A percentile compares a stretch with the other conserved stretches of the same genome.
Evolutionary conservation across 495 filamentous ascomycete genomes (phyloP).

Genomic region (Podospora comata): DNA sequence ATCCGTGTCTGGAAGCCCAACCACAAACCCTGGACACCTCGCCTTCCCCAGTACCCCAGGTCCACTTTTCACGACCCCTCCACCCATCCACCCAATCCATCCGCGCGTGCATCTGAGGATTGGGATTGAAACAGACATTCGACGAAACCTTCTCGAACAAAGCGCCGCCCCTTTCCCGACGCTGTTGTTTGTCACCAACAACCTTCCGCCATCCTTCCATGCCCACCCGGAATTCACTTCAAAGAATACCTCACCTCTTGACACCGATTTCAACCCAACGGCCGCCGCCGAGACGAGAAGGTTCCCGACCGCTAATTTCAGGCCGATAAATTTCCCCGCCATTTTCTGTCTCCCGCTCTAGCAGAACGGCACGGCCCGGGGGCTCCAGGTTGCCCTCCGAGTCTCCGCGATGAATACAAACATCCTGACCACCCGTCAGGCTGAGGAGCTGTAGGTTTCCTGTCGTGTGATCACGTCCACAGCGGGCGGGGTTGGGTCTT

Average conservation of each 20-base stretch:
- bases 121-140: constrained; percentile 4
- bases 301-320: constrained; percentile 9
- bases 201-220: background rate
- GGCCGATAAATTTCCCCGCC: constrained; percentile 13
- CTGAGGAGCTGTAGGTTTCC: constrained; percentile 76
- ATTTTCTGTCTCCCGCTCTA: constrained; percentile 15
- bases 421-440: constrained; percentile 74
- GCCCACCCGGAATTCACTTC: background rate
- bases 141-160: constrained; percentile 13
- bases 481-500: background rate
- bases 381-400: constrained; percentile 5
- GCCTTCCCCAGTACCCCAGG: background rate
- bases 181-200: background rate
- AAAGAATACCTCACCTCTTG: background rate
- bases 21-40: background rate
- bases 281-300: background rate
- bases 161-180: background rate
- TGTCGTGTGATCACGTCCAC: background rate
- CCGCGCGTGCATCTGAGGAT: constrained; percentile 11
- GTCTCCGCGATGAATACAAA: constrained; percentile 59
- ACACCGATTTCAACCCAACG: background rate
- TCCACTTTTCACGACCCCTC: constrained; percentile 13
- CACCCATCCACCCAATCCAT: background rate
- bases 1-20: background rate
- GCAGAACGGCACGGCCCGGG: constrained; percentile 9